These are phyloP conservation scores for Arthrobotrys sphaeroides DNA, from an alignment of 2,329 filamentous ascomycete species.

Conservation along the genomic window DNA sequence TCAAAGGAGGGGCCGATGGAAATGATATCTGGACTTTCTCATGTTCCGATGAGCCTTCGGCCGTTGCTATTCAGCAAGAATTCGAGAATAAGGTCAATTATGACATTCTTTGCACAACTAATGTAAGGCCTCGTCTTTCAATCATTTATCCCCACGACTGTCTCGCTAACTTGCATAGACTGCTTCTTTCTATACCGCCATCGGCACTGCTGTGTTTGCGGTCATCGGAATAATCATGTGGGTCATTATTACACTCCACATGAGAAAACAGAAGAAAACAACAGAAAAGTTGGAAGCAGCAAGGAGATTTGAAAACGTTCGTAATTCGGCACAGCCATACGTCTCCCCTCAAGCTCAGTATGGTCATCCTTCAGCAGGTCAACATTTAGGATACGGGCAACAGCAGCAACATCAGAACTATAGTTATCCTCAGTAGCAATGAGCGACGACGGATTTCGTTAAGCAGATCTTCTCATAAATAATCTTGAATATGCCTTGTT, in stretches of 20 bases:
- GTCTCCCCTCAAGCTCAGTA: background rate
- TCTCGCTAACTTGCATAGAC: conserved; percentile 18
- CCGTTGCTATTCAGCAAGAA: conserved; percentile 33
- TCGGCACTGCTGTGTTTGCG: conserved; percentile 37
- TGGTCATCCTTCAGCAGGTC: background rate
- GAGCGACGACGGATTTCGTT: no score
- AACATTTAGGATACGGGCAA: no score
- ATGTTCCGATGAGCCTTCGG: conserved; percentile 35
- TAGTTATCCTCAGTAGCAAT: background rate
- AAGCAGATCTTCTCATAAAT: no score
- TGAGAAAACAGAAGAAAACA: conserved; percentile 23
- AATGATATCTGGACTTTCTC: conserved; percentile 48
- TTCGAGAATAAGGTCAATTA: conserved; percentile 44
- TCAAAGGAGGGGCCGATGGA: conserved; percentile 25
- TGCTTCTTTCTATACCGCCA: conserved; percentile 26
- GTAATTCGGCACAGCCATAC: conserved; percentile 22
- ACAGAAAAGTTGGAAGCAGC: conserved; percentile 33
- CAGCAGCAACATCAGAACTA: no score
- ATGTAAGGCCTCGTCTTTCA: conserved; percentile 19
- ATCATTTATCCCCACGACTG: background rate
- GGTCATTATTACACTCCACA: conserved; percentile 24
- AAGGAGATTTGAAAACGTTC: conserved; percentile 11
- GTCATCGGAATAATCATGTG: conserved; percentile 39
- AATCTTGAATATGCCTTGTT: no score
- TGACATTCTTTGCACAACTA: conserved; percentile 31